Evolutionary conservation across 352 stramenopile species (phyloP).

Genomic region (Pythium plurisporium): DNA sequence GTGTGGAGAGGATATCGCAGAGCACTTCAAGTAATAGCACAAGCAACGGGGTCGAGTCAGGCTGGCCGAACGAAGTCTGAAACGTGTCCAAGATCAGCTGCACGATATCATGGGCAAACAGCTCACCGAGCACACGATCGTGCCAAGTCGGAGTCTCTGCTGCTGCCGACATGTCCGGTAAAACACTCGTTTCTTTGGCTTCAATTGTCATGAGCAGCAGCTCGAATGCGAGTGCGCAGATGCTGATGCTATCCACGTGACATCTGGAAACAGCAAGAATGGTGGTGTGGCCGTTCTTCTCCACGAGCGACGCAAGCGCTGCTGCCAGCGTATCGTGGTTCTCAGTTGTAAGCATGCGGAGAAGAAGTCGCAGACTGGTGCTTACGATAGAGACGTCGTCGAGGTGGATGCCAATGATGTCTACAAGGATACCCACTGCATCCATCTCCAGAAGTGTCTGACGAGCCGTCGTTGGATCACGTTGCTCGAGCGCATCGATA

Average conservation of each 20-base stretch:
- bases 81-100: constrained; percentile 16
- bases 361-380: constrained; percentile 1
- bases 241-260: background rate
- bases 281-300: constrained; percentile 4
- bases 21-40: constrained; percentile 29
- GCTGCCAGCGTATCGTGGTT: background rate
- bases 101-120: constrained; percentile 6
- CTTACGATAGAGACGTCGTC: constrained; percentile 2
- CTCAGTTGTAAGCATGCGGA: constrained; percentile 6
- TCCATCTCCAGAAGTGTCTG: constrained; percentile 5
- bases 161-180: too few relatives aligned
- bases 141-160: background rate
- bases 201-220: constrained; percentile 9
- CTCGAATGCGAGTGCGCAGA: constrained; percentile 8
- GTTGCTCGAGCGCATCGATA: constrained; percentile 6
- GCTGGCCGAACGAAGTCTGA: background rate
- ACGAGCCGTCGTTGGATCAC: background rate
- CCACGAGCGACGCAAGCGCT: background rate
- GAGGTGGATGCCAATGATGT: background rate
- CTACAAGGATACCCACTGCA: constrained; percentile 2
- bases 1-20: constrained; percentile 29
- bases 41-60: constrained; percentile 13
- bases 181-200: background rate
- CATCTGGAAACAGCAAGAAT: background rate
- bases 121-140: background rate